A percentile compares a stretch with the other conserved stretches of the same genome.
Conservation (phyloP, 1,284 basidiomycete species). For the Ustilago xerochloae region DNA sequence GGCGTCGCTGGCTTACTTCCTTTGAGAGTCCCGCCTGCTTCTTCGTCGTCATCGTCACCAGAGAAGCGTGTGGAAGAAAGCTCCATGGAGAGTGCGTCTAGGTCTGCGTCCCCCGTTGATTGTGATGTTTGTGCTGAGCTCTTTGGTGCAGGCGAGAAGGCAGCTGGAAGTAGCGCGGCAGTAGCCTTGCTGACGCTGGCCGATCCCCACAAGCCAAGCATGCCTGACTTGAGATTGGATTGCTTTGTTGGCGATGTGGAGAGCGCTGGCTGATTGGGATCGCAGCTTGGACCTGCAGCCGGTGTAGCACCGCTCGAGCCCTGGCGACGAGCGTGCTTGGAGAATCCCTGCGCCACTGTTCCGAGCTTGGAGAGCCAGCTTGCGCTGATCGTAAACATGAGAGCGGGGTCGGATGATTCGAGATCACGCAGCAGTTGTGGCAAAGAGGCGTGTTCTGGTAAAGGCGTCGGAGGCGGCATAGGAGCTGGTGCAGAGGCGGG, state of each 20-base stretch:
- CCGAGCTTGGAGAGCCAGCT: conserved; percentile 66
- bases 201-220: conserved; percentile 52
- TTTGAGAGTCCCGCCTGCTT: conserved; percentile 38
- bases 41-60: conserved; percentile 21
- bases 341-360: conserved; percentile 64
- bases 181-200: conserved; percentile 44
- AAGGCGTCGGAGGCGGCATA: conserved; percentile 48
- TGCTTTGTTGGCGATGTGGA: conserved; percentile 29
- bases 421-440: conserved; percentile 29
- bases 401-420: conserved; percentile 20
- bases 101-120: conserved; percentile 43
- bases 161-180: conserved; percentile 26
- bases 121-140: neutral
- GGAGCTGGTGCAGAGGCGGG: conserved; percentile 39
- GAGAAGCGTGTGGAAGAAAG: conserved; percentile 18
- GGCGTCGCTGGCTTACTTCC: conserved; percentile 34
- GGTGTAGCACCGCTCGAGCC: conserved; percentile 17
- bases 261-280: conserved; percentile 2
- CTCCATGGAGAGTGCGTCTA: conserved; percentile 43
- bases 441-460: conserved; percentile 27
- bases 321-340: conserved; percentile 51
- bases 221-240: conserved; percentile 15
- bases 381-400: conserved; percentile 65
- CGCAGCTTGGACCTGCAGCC: neutral
- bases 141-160: conserved; percentile 12